Conservation (phyloP, 1,139 yeast genomes). For the Magnusiomyces fungicola region DNA sequence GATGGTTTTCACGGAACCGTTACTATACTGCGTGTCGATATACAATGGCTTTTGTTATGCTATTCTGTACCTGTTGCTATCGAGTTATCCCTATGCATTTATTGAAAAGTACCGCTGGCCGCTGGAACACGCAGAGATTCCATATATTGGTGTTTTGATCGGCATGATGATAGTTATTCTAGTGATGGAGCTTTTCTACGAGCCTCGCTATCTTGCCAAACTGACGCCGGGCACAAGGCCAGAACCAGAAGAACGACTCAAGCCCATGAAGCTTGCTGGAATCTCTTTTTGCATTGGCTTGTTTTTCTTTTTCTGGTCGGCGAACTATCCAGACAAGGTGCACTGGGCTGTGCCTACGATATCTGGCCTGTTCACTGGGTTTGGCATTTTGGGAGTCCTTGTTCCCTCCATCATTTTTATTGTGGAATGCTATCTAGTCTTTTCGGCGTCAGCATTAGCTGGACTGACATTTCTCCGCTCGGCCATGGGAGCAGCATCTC, state of each 20-base stretch:
- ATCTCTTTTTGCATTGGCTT: constrained; percentile 72
- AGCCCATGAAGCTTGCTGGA: constrained; percentile 72
- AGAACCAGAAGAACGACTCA: constrained; percentile 73
- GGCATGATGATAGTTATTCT: constrained; percentile 34
- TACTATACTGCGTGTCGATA: constrained; percentile 56
- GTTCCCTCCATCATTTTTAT: constrained; percentile 62
- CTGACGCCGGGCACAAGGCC: constrained; percentile 43
- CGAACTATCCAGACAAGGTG: constrained; percentile 84
- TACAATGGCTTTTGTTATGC: constrained; percentile 85
- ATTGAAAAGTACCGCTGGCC: constrained; percentile 50
- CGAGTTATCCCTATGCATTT: constrained; percentile 75
- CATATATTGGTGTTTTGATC: constrained; percentile 41
- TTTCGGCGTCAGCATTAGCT: constrained; percentile 70
- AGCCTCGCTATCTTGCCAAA: constrained; percentile 24
- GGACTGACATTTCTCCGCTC: constrained; percentile 70
- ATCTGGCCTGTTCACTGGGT: constrained; percentile 73
- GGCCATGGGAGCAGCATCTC: constrained; percentile 65
- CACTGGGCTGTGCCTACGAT: constrained; percentile 72
- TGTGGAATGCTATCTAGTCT: constrained; percentile 61
- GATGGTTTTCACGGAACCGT: constrained; percentile 69
- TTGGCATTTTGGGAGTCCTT: constrained; percentile 62
- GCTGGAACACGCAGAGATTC: constrained; percentile 45
- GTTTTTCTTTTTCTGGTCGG: constrained; percentile 69
- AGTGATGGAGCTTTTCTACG: constrained; percentile 32
- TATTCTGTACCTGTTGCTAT: constrained; percentile 67